These are phyloP conservation scores for Wallacemonas sp. DNA, from an alignment of 208 protist species.

Conservation along the genomic window DNA sequence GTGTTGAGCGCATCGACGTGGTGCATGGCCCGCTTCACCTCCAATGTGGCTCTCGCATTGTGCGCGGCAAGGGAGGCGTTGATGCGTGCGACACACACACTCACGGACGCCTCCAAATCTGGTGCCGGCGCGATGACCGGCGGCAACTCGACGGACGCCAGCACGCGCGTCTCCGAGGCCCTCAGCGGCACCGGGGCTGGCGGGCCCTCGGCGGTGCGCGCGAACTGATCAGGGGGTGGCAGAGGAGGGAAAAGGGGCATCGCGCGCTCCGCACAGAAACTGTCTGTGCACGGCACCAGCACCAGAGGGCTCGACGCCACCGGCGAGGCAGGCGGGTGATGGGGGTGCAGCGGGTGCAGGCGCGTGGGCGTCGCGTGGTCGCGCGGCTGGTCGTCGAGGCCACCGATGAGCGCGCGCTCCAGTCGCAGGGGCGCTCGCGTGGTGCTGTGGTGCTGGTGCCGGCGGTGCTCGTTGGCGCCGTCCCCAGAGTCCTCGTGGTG, in stretches of 20 bases:
- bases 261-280: neutral
- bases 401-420: neutral
- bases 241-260: neutral
- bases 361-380: neutral
- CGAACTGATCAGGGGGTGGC: neutral
- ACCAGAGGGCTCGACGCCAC: neutral
- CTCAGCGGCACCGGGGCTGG: no score
- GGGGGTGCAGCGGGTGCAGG: neutral
- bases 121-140: neutral
- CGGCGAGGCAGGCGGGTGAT: neutral
- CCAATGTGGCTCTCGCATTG: slow-evolving; percentile 39
- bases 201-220: neutral
- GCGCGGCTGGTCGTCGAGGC: no score
- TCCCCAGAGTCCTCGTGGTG: neutral
- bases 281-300: neutral
- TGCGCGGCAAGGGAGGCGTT: slow-evolving; percentile 55
- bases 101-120: slow-evolving; percentile 24
- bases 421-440: neutral
- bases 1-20: slow-evolving; percentile 40
- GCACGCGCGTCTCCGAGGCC: no score
- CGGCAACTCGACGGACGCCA: no score
- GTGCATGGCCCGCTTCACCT: slow-evolving; percentile 27
- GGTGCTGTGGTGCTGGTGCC: no score
- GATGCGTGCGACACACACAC: slow-evolving; percentile 39
- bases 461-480: no score